Conservation (phyloP, 2,329 filamentous ascomycete species). For the Hymenoscyphus linearis region DNA sequence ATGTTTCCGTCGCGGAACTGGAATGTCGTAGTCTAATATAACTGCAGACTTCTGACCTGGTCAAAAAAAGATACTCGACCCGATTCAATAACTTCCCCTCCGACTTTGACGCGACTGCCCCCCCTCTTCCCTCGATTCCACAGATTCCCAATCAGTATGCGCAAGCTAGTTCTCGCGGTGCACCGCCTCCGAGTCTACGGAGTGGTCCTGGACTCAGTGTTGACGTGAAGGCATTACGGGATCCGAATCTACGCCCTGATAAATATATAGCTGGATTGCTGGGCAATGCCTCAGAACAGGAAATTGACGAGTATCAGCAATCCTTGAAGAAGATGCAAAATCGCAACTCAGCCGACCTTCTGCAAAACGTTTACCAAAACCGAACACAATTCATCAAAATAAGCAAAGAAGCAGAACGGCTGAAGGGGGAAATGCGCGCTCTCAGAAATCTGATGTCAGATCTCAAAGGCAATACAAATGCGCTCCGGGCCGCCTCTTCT, state of each 20-base stretch:
- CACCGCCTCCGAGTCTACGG: slow-evolving; percentile 31
- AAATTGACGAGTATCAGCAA: slow-evolving; percentile 31
- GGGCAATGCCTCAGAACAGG: slow-evolving; percentile 30
- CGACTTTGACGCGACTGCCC: slow-evolving; percentile 61
- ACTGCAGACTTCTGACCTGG: slow-evolving; percentile 64
- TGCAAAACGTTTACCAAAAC: slow-evolving; percentile 96
- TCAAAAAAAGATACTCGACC: slow-evolving; percentile 91
- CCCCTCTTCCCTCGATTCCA: slow-evolving; percentile 70
- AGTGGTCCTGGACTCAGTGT: slow-evolving; percentile 54
- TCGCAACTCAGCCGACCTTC: slow-evolving; percentile 57
- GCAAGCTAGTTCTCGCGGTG: slow-evolving; percentile 19
- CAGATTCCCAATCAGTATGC: slow-evolving; percentile 50
- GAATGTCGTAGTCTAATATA: background rate
- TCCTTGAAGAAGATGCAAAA: slow-evolving; percentile 28
- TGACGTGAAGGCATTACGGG: slow-evolving; percentile 71
- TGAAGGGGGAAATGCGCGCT: slow-evolving; percentile 92
- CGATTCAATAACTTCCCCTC: slow-evolving; percentile 75
- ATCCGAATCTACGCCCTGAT: slow-evolving; percentile 74
- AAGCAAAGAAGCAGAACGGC: slow-evolving; percentile 96
- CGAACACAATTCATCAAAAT: slow-evolving; percentile 98
- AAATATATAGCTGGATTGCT: slow-evolving; percentile 56
- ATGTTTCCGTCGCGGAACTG: background rate
- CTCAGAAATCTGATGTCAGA: slow-evolving; percentile 89
- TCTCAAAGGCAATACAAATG: slow-evolving; percentile 71
- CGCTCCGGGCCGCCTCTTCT: slow-evolving; percentile 55